Percentiles rank a stretch among this genome's conserved stretches.
Conservation (phyloP, 2,329 filamentous ascomycete genomes). For the Pseudogymnoascus sp. region DNA sequence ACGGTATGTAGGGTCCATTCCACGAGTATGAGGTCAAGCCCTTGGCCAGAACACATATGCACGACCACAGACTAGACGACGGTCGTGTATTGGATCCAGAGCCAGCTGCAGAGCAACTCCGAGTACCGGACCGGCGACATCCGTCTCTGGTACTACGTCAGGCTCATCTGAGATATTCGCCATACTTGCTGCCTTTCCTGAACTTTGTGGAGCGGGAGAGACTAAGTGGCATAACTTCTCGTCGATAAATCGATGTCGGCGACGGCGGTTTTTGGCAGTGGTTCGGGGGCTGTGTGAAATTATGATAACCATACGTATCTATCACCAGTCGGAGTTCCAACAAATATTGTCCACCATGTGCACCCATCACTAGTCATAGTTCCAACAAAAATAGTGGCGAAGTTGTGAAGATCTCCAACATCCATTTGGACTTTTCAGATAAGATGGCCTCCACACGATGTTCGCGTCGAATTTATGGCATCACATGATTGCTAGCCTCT, state of each 20-base stretch:
- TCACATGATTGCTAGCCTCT: background rate
- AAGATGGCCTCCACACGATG: background rate
- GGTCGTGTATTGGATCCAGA: background rate
- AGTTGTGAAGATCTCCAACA: background rate
- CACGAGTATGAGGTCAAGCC: background rate
- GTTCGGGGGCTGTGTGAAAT: background rate
- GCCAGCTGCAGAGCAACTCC: background rate
- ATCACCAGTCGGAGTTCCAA: background rate
- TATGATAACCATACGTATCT: background rate
- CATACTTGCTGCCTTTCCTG: background rate
- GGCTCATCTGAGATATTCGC: background rate
- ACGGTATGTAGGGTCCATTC: background rate
- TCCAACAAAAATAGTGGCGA: background rate
- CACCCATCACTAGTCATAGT: background rate
- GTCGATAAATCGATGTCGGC: background rate
- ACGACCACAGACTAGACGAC: background rate
- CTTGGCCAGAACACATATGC: background rate
- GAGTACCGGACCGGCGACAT: background rate
- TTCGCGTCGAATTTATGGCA: background rate
- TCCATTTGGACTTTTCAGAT: background rate
- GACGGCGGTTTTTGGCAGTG: background rate
- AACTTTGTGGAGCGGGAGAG: background rate
- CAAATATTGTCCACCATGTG: background rate
- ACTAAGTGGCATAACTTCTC: background rate
- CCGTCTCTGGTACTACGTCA: background rate